Evolutionary conservation across 441 rosid genomes (phyloP).

Genomic region (Populus hybrid): DNA sequence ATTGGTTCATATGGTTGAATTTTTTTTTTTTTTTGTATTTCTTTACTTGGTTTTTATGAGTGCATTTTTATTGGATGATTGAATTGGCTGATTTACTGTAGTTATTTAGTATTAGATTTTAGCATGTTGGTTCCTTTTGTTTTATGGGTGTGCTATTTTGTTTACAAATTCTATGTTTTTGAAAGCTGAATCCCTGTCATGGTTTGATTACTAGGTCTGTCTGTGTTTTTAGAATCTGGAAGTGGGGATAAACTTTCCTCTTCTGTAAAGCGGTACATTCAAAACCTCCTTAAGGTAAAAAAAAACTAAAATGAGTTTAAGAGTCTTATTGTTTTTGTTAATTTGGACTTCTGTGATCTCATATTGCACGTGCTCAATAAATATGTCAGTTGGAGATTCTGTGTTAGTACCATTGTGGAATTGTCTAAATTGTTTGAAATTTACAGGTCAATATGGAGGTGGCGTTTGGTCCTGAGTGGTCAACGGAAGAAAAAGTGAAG

Average conservation of each 20-base stretch:
- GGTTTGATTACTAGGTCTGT: conserved; percentile 44
- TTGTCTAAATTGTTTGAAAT: background rate
- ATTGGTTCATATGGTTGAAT: background rate
- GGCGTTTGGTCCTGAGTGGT: conserved; percentile 67
- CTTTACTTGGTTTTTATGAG: background rate
- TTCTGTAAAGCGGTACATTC: conserved; percentile 48
- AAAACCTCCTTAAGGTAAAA: conserved; percentile 56
- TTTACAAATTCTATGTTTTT: background rate
- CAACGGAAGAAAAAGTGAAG: conserved; percentile 70
- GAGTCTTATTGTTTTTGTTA: background rate
- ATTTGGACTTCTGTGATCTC: background rate
- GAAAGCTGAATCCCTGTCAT: background rate
- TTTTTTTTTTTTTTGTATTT: too few relatives aligned
- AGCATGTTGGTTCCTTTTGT: background rate
- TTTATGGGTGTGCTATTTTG: background rate
- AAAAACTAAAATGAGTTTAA: background rate
- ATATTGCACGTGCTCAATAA: background rate
- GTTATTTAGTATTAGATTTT: background rate
- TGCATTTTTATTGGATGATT: background rate
- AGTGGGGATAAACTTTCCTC: conserved; percentile 55
- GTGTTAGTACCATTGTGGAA: background rate
- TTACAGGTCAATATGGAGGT: conserved; percentile 76
- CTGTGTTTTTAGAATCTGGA: conserved; percentile 54
- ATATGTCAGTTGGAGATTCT: background rate
- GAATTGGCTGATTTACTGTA: background rate